Base-by-base conservation (phyloP, 768 basidiomycete species). In the Scleroderma bovista region DNA sequence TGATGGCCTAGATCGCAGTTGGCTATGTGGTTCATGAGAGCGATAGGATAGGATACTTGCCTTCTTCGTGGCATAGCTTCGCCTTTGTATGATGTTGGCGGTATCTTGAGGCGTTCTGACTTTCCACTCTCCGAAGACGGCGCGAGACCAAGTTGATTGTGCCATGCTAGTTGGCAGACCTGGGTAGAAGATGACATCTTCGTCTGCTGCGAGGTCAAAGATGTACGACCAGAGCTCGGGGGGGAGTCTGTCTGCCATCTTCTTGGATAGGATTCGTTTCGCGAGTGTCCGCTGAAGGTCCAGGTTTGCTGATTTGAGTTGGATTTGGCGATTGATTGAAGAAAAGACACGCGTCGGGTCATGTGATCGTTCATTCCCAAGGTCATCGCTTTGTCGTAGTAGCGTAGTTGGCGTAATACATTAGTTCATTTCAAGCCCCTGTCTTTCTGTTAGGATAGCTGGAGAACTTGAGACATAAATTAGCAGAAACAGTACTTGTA, bases 211-310 rank as follows among this genome's bases (percentile, higher is more conserved):
- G 22, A 84, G 71, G 58, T 83, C 76, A 58, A 89, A 88, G 7
- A 89, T 85, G 41, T 79, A 71, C 1, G 76, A 73, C 79, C 81
- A 83, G 2, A 90, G 70, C 69, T 90, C 87, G 8, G 78, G 75
- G 3, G 87, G 87, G 2, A 89, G 73, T 40, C 75, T 63, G 0
- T 65, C 51, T 0, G 62, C 62, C 65, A 66, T 65, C 24, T 43
- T 43, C 16, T n/a, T 24, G 15, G 41, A 42, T 1, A 42, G 12
- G 22, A 42, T 42, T 16, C 41, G 41, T 22, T 42, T 42, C 24
- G 41, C 41, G 13, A 42, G 41, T 42, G 41, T 16, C 41, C 41
- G 41, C 23, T 42, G 41, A 13, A 42, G 41, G 12, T 42, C 41
- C 41, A 42, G 41, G 19, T 42, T 42, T 17, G 20, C 15, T 24